These are phyloP conservation scores for Geosmithia flava DNA, from an alignment of 2,329 filamentous ascomycete species.

Conservation along the genomic window DNA sequence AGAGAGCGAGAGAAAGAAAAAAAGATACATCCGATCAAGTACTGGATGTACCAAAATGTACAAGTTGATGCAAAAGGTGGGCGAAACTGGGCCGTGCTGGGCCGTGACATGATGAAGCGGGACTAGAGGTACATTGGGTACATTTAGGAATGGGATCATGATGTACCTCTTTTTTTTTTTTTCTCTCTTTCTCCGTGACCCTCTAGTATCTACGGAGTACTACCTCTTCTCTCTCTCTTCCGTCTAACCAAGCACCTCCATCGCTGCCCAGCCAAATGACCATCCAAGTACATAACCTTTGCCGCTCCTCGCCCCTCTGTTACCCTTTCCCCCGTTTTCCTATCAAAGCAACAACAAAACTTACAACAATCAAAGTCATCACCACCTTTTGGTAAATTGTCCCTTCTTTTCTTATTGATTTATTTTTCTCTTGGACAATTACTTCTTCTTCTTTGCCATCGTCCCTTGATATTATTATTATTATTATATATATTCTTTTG, in stretches of 20 bases:
- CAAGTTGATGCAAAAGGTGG: no score
- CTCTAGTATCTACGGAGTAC: no score
- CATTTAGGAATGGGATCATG: no score
- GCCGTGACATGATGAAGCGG: no score
- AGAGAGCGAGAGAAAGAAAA: no score
- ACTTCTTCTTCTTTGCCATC: not conserved
- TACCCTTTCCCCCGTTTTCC: not conserved
- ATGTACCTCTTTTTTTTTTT: no score
- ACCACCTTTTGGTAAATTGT: not conserved
- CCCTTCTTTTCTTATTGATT: not conserved
- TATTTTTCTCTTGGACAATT: not conserved
- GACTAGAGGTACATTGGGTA: no score
- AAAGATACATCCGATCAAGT: no score
- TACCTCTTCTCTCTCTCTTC: not conserved
- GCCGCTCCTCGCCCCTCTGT: not conserved
- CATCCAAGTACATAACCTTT: slow-evolving; percentile 1
- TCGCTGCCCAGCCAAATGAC: slow-evolving; percentile 2
- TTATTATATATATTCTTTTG: not conserved
- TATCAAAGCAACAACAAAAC: not conserved
- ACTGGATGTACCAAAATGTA: no score
- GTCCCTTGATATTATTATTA: not conserved
- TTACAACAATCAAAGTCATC: not conserved
- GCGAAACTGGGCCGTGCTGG: no score
- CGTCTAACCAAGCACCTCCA: no score
- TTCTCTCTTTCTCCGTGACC: no score